Base-by-base conservation (phyloP, 1,139 yeast genomes). In the Geotrichum klebahnii region DNA sequence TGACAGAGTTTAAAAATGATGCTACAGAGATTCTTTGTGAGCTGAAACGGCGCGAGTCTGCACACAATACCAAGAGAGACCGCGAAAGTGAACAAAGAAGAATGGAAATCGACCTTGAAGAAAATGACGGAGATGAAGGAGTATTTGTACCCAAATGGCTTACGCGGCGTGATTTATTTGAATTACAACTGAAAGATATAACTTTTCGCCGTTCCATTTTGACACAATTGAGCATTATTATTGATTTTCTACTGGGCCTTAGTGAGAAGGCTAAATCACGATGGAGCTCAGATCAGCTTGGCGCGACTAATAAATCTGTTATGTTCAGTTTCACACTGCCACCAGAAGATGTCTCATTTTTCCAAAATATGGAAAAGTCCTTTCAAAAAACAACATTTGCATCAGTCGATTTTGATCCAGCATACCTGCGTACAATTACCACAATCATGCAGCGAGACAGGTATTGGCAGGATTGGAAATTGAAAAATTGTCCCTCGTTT, bases 381-480 rank as follows among this genome's bases (percentile, higher is more conserved):
- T 46, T 61, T 20, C 44, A 48, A 14, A 40, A 45, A 5, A 26
- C 36, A 19, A 24, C 55, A 5, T 37, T 33, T n/a, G 23, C 50
- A 6, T 29, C 57, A 5, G 43, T 51, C 6, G 61, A 61, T 35
- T 47, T 59, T 24, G 60, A 57, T 14, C 38, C 50, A 5, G 51
- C 58, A 4, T 59, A 61, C 45, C 38, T 54, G 23, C 51, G 56
- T 12, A 52, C 67, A 3, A 47, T 66, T 23, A 51, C 53, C 33
- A 37, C 53, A 1, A 59, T 67, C 8, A 43, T 65, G 10, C 46
- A 41, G 12, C 56, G 67, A 28, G 72, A 68, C 44, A 46, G 46
- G 8, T 55, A 57, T 33, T 68, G 72, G 72, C 67, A 63, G 44
- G 46, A 49, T n/a, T 68, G 72, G 72, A 68, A 68, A 53, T 55